Evolutionary conservation across 306 rosid species (phyloP).

Genomic region (Dalbergia cochinchinensis): DNA sequence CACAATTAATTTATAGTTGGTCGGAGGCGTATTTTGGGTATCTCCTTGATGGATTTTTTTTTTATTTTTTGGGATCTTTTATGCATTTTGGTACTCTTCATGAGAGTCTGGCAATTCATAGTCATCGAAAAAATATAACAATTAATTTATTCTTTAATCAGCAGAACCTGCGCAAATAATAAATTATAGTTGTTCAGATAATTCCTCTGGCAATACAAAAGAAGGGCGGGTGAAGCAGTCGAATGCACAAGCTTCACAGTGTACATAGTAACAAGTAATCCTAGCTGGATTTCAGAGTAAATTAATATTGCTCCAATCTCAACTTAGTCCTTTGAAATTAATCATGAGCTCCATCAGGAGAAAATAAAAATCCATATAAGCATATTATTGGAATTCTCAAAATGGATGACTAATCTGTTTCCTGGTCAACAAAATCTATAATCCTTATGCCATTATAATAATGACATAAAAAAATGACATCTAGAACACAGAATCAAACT

Average conservation of each 20-base stretch:
- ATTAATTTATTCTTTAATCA: too few species aligned
- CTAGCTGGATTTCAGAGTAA: slow-evolving; percentile 48
- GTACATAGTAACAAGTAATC: slow-evolving; percentile 34
- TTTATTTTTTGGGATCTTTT: too few species aligned
- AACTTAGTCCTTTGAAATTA: slow-evolving; percentile 48
- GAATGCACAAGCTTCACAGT: slow-evolving; percentile 30
- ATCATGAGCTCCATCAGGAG: slow-evolving; percentile 42
- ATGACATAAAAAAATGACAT: slow-evolving; percentile 39
- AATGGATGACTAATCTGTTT: slow-evolving; percentile 44
- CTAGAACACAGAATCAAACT: slow-evolving; percentile 49
- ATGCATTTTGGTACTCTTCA: too few species aligned
- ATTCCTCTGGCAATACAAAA: slow-evolving; percentile 29
- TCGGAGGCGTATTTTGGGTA: too few species aligned
- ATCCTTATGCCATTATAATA: slow-evolving; percentile 39
- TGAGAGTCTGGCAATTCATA: too few species aligned
- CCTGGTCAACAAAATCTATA: slow-evolving; percentile 52
- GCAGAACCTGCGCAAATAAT: background rate
- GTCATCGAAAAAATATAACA: too few species aligned
- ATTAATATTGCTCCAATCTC: slow-evolving; percentile 4
- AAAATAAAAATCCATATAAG: background rate
- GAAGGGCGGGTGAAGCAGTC: slow-evolving; percentile 2
- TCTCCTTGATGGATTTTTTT: too few species aligned
- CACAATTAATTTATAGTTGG: too few species aligned
- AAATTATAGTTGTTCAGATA: background rate
- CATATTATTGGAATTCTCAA: slow-evolving; percentile 43